Evolutionary conservation across 257 asterid species (phyloP).

Genomic region (Solanum commersonii): DNA sequence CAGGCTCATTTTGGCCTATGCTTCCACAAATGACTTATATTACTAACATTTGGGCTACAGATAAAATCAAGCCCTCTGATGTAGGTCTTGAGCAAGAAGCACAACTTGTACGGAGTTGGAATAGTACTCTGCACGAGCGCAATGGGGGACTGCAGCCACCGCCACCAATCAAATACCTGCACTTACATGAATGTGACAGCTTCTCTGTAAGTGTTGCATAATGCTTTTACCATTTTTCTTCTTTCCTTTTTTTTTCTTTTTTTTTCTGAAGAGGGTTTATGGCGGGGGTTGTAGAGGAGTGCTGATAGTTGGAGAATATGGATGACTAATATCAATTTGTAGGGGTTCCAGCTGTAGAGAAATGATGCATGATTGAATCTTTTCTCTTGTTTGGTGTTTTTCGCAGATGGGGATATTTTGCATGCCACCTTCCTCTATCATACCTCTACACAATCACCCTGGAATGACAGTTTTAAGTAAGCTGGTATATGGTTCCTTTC

Average conservation of each 20-base stretch:
- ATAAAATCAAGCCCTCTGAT: conserved; percentile 96
- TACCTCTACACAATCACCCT: conserved; percentile 98
- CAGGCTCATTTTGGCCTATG: neutral
- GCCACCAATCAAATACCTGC: conserved; percentile 63
- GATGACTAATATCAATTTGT: neutral
- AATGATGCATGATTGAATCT: neutral
- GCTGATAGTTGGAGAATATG: neutral
- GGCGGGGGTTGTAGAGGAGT: neutral
- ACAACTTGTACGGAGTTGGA: conserved; percentile 73
- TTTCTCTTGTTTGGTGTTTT: neutral
- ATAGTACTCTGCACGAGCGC: conserved; percentile 34
- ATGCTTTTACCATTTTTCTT: neutral
- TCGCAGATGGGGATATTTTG: conserved; percentile 93
- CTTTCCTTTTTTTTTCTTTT: neutral
- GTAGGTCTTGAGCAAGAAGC: conserved; percentile 98
- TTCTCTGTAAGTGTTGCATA: conserved; percentile 62
- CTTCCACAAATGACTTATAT: neutral
- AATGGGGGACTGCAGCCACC: conserved; percentile 40
- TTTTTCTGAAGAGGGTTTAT: neutral
- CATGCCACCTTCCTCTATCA: conserved; percentile 92
- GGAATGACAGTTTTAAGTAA: conserved; percentile 99
- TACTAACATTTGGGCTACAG: conserved; percentile 26
- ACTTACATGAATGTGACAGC: conserved; percentile 76
- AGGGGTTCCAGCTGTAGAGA: neutral
- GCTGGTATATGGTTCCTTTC: conserved; percentile 82